Conservation (phyloP, 73 alveolate species). For the Paraurostyla sp. region DNA sequence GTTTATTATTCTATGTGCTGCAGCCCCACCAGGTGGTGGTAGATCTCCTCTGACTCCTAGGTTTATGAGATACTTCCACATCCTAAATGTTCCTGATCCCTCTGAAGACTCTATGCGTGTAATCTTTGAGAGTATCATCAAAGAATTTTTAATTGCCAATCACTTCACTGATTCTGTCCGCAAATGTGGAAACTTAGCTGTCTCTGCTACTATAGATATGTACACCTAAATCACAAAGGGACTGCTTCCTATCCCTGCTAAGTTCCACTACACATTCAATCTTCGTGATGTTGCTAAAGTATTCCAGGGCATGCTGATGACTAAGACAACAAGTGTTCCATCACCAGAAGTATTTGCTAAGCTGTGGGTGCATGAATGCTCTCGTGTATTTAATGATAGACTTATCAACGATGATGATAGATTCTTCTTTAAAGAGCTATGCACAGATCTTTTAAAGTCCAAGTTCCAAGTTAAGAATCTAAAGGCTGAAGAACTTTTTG, state of each 20-base stretch:
- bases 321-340: constrained; percentile 84
- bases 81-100: constrained; percentile 93
- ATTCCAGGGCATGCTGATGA: constrained; percentile 91
- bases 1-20: constrained; percentile 91
- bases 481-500: constrained; percentile 91
- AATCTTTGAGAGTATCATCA: constrained; percentile 91
- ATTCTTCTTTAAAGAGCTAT: constrained; percentile 89
- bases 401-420: constrained; percentile 97
- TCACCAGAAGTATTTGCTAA: constrained; percentile 88
- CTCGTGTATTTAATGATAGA: constrained; percentile 99
- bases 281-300: constrained; percentile 95
- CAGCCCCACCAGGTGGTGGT: constrained; percentile 99
- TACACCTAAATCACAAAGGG: constrained; percentile 86
- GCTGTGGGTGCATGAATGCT: constrained; percentile 99
- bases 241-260: constrained; percentile 95
- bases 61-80: constrained; percentile 94
- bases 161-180: constrained; percentile 85
- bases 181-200: constrained; percentile 87
- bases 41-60: constrained; percentile 95
- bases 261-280: constrained; percentile 96
- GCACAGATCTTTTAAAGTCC: constrained; percentile 85
- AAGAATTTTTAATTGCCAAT: constrained; percentile 84
- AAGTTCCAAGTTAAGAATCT: constrained; percentile 91
- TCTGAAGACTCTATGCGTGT: constrained; percentile 90
- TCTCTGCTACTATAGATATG: constrained; percentile 93